Evolutionary conservation across 2,329 filamentous ascomycete species (phyloP).

Genomic region (Kalaharituber pfeilii): DNA sequence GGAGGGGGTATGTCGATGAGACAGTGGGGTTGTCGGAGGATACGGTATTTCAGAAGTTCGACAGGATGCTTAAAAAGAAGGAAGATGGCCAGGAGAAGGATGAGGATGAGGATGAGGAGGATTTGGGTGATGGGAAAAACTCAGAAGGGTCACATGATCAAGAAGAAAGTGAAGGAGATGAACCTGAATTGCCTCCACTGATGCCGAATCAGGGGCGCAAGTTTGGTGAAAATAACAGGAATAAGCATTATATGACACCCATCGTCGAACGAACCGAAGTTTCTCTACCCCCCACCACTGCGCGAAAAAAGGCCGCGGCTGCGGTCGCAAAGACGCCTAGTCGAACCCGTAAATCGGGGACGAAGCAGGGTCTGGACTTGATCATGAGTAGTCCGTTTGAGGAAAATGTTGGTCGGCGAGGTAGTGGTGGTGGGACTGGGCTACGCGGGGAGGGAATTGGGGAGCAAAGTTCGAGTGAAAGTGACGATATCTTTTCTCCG

Average conservation of each 20-base stretch:
- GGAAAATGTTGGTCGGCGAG: constrained; percentile 31
- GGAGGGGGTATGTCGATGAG: constrained; percentile 25
- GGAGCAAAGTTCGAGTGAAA: neutral
- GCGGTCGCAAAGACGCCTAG: constrained; percentile 19
- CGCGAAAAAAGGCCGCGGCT: constrained; percentile 15
- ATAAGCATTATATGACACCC: constrained; percentile 94
- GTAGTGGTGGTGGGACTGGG: neutral
- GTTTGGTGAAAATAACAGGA: constrained; percentile 54
- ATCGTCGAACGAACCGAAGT: constrained; percentile 84
- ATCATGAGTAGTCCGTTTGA: constrained; percentile 50
- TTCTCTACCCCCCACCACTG: constrained; percentile 30
- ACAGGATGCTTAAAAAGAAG: neutral
- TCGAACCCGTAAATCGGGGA: constrained; percentile 23
- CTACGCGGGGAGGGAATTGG: neutral
- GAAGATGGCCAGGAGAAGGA: constrained; percentile 24
- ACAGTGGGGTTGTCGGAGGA: constrained; percentile 5
- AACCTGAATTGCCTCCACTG: constrained; percentile 24
- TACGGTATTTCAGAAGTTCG: neutral
- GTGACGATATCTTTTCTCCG: neutral
- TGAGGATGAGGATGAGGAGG: constrained; percentile 27
- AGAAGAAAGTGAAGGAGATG: constrained; percentile 30
- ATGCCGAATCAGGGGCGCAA: constrained; percentile 39
- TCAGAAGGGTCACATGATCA: constrained; percentile 15
- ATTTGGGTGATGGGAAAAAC: constrained; percentile 25
- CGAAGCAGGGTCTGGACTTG: constrained; percentile 29